Conservation (phyloP, 2,329 filamentous ascomycete species). For the Sporothrix globosa region DNA sequence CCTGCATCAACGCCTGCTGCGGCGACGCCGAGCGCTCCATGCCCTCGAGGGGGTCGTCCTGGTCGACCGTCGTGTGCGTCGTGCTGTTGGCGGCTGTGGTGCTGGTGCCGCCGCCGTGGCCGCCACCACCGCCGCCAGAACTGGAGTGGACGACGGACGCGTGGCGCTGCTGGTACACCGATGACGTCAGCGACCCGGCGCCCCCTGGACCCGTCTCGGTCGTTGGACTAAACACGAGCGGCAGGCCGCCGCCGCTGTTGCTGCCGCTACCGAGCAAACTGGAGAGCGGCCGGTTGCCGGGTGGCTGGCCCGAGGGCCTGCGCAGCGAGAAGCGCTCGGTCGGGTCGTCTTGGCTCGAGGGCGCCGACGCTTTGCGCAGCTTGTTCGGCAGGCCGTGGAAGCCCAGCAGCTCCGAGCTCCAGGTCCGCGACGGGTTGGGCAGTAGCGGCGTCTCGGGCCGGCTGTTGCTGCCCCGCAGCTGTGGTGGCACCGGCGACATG, state of each 20-base stretch:
- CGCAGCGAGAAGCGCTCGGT: slow-evolving; percentile 49
- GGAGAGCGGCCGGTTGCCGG: slow-evolving; percentile 49
- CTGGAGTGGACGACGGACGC: slow-evolving; percentile 11
- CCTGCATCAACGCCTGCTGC: slow-evolving; percentile 67
- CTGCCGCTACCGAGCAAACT: slow-evolving; percentile 44
- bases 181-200: slow-evolving; percentile 12
- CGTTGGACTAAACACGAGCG: slow-evolving; percentile 51
- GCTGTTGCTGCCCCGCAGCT: slow-evolving; percentile 46
- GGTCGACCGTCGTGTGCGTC: slow-evolving; percentile 30
- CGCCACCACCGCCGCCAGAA: not conserved
- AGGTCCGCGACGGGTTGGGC: slow-evolving; percentile 53
- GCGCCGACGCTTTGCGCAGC: slow-evolving; percentile 53
- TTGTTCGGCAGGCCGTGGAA: slow-evolving; percentile 50
- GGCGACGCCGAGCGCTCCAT: slow-evolving; percentile 62
- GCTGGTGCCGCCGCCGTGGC: not conserved
- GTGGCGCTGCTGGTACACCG: slow-evolving; percentile 14
- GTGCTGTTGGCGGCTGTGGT: not conserved
- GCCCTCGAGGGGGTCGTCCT: slow-evolving; percentile 56
- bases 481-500: slow-evolving; percentile 38
- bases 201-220: slow-evolving; percentile 26
- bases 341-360: slow-evolving; percentile 54
- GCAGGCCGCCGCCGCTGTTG: slow-evolving; percentile 36
- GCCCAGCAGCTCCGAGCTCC: slow-evolving; percentile 58
- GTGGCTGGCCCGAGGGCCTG: slow-evolving; percentile 57
- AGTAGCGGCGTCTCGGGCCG: slow-evolving; percentile 59